phyloP scores from a whole-genome alignment of 495 filamentous ascomycete genomes.

The Xylaria scruposa region DNA sequence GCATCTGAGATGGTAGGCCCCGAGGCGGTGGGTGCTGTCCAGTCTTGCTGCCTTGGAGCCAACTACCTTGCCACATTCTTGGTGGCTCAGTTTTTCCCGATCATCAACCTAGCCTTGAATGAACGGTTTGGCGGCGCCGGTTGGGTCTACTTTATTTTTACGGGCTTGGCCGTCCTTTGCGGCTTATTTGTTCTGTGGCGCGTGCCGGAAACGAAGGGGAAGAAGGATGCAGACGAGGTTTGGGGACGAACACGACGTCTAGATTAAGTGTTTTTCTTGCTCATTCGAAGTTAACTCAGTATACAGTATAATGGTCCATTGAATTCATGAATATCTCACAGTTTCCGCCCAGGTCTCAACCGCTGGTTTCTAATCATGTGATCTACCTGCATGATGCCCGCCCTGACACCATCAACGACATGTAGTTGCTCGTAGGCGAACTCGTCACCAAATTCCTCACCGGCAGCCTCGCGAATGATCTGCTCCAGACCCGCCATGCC shows the following conservation, averaged over 20 bases:
- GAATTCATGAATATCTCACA: conserved; percentile 3
- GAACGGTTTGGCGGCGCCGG: conserved; percentile 67
- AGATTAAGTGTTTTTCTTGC: conserved; percentile 44
- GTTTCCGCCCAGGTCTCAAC: conserved; percentile 36
- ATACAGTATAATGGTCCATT: not conserved
- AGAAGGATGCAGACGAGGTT: conserved; percentile 81
- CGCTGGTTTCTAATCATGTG: conserved; percentile 55
- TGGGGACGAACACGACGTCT: conserved; percentile 73
- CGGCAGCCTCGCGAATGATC: conserved; percentile 73
- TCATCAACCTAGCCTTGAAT: conserved; percentile 75
- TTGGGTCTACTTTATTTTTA: conserved; percentile 88
- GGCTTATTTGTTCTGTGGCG: conserved; percentile 69
- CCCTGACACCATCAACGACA: conserved; percentile 85
- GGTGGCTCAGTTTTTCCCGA: conserved; percentile 91
- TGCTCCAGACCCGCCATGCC: conserved; percentile 91
- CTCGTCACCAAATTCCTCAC: conserved; percentile 65
- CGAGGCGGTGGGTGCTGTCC: conserved; percentile 87
- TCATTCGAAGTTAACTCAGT: not conserved
- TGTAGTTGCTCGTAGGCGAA: conserved; percentile 63
- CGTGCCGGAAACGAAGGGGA: conserved; percentile 87
- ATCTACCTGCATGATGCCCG: conserved; percentile 74
- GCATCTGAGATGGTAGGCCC: conserved; percentile 86
- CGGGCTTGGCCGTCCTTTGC: conserved; percentile 69
- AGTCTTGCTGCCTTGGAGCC: conserved; percentile 81
- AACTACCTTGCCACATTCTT: conserved; percentile 93